Percentiles rank a stretch among this genome's conserved stretches.
Conservation (phyloP, 495 filamentous ascomycete genomes). For the Glarea lozoyensis region DNA sequence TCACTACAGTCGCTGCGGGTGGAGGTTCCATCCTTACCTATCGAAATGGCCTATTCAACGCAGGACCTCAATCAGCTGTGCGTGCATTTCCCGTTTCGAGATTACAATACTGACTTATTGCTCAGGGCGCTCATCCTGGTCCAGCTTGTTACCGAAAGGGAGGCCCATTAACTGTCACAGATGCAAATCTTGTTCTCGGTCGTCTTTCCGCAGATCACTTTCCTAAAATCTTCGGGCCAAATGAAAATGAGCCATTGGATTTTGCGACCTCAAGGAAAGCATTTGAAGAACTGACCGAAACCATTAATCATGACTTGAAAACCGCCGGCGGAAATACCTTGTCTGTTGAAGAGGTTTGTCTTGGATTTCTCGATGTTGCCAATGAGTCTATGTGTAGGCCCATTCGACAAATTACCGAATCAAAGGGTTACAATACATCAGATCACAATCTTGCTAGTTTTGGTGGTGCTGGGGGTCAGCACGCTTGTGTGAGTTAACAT, state of each 20-base stretch:
- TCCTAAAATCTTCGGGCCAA: constrained; percentile 24
- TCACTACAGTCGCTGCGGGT: constrained; percentile 34
- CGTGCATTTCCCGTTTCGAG: neutral
- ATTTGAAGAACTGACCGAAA: constrained; percentile 25
- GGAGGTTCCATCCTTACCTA: constrained; percentile 31
- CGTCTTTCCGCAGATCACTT: constrained; percentile 23
- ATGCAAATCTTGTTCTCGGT: constrained; percentile 32
- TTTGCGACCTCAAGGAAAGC: constrained; percentile 10
- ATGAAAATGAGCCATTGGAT: constrained; percentile 22
- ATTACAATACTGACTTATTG: neutral
- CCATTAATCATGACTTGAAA: constrained; percentile 35
- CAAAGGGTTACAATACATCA: constrained; percentile 39
- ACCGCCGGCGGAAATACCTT: constrained; percentile 19
- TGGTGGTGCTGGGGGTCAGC: constrained; percentile 46
- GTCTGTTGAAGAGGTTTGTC: constrained; percentile 27
- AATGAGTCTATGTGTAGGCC: constrained; percentile 47
- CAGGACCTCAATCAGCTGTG: constrained; percentile 29
- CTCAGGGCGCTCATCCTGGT: constrained; percentile 23
- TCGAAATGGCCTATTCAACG: constrained; percentile 30
- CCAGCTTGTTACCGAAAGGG: constrained; percentile 32
- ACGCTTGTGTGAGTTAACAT: constrained; percentile 30
- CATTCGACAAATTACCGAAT: constrained; percentile 45
- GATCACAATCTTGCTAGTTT: constrained; percentile 45
- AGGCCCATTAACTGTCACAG: constrained; percentile 30
- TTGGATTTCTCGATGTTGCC: constrained; percentile 46